Conservation (phyloP, 129 eudicot species). For the Apium graveolens region DNA sequence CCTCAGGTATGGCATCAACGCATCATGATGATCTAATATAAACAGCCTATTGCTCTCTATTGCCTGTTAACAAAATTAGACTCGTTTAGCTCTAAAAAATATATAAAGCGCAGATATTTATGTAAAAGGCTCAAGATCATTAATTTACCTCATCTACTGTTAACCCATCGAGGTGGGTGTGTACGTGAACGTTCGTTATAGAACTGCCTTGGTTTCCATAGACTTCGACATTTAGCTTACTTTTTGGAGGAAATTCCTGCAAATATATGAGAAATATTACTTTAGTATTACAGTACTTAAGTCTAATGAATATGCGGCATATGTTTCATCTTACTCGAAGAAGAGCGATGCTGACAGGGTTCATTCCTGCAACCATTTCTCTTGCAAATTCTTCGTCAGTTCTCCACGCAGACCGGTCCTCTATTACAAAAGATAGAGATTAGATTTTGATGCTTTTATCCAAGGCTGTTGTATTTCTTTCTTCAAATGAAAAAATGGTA, state of each 20-base stretch:
- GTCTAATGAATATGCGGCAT: neutral
- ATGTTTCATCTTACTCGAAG: slow-evolving; percentile 2
- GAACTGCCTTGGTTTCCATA: slow-evolving; percentile 41
- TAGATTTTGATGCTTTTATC: too few relatives aligned
- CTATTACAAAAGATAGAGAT: too few relatives aligned
- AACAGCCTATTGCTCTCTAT: slow-evolving; percentile 24
- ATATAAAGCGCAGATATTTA: neutral
- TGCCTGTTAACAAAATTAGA: slow-evolving; percentile 22
- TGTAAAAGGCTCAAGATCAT: neutral
- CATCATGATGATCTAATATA: slow-evolving; percentile 50
- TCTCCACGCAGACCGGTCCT: slow-evolving; percentile 13
- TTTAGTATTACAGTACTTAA: neutral
- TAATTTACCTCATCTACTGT: slow-evolving; percentile 30
- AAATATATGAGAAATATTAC: neutral
- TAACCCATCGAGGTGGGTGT: slow-evolving; percentile 29
- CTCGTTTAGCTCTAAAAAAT: neutral
- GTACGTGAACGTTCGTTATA: slow-evolving; percentile 27
- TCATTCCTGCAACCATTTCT: slow-evolving; percentile 14
- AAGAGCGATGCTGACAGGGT: slow-evolving; percentile 10
- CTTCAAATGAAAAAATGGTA: neutral
- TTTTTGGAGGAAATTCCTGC: slow-evolving; percentile 47
- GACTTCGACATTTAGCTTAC: slow-evolving; percentile 35
- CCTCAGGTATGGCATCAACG: slow-evolving; percentile 41
- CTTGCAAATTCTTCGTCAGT: slow-evolving; percentile 14
- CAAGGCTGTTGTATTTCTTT: too few relatives aligned